Evolutionary conservation across 768 basidiomycete species (phyloP).

Genomic region (Ephemerocybe angulata): DNA sequence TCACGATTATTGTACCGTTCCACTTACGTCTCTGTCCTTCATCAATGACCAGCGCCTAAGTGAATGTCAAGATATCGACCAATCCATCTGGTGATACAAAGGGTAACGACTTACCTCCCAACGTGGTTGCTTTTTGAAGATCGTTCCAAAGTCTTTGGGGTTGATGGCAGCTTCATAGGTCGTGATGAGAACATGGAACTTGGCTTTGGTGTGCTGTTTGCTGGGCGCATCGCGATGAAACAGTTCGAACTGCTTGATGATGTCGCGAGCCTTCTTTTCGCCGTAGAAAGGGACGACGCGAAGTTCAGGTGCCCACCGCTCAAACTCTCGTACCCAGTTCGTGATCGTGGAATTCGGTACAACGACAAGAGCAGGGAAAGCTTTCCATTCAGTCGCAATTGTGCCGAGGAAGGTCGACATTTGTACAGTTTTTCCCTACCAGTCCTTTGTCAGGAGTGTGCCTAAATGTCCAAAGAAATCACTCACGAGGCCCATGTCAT

Average conservation of each 20-base stretch:
- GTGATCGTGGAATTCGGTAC: conserved; percentile 96
- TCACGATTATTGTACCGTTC: background rate
- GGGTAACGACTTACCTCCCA: conserved; percentile 63
- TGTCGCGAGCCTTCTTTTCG: conserved; percentile 72
- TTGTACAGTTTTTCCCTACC: conserved; percentile 88
- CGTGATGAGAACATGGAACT: conserved; percentile 87
- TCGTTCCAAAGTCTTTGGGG: conserved; percentile 59
- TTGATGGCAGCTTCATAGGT: conserved; percentile 86
- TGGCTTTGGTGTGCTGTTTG: conserved; percentile 47
- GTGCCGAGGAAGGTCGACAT: conserved; percentile 80
- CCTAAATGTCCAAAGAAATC: background rate
- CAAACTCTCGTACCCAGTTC: conserved; percentile 94
- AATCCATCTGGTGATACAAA: background rate
- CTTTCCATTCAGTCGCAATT: conserved; percentile 50
- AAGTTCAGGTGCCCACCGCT: conserved; percentile 73
- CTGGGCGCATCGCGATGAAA: conserved; percentile 49
- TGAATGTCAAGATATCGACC: background rate
- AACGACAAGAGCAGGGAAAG: conserved; percentile 81
- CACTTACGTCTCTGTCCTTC: conserved; percentile 86
- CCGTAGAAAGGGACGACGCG: conserved; percentile 85
- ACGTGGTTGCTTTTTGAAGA: conserved; percentile 79
- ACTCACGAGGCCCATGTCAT: conserved; percentile 93
- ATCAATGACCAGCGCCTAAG: conserved; percentile 78
- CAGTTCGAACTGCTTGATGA: conserved; percentile 81
- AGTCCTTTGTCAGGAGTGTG: conserved; percentile 7